A percentile compares a stretch with the other conserved stretches of the same genome.
These are phyloP conservation scores for Mortierella polycephala DNA, from an alignment of 371 early-diverging fungal species.

Conservation along the genomic window DNA sequence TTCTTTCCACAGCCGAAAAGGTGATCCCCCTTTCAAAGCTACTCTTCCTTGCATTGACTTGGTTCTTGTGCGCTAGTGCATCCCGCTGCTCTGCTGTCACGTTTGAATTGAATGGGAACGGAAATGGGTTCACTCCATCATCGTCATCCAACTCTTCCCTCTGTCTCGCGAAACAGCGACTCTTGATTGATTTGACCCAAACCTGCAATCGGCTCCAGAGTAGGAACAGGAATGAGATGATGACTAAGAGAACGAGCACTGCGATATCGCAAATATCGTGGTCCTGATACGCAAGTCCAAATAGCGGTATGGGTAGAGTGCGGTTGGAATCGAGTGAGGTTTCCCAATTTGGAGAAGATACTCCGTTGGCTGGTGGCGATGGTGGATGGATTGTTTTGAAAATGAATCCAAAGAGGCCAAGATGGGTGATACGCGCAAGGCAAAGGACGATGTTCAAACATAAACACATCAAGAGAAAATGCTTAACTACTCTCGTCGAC, in stretches of 20 bases:
- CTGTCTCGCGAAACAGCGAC: not conserved
- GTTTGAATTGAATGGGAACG: conserved; percentile 1
- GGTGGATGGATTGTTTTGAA: not conserved
- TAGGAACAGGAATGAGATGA: not conserved
- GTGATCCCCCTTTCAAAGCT: too few species aligned
- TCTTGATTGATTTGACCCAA: not conserved
- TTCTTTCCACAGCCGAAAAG: too few species aligned
- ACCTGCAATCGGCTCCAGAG: conserved; percentile 2
- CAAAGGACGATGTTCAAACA: conserved; percentile 6
- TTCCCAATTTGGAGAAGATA: too few species aligned
- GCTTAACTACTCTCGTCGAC: conserved; percentile 9
- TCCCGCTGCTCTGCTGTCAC: not conserved
- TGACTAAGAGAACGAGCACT: not conserved
- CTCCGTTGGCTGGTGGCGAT: too few species aligned
- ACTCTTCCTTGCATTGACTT: too few species aligned
- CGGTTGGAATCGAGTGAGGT: not conserved
- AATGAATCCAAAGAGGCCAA: not conserved
- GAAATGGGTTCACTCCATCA: not conserved
- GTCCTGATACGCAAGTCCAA: conserved; percentile 2
- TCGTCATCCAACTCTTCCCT: not conserved
- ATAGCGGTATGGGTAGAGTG: not conserved
- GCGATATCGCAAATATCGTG: not conserved
- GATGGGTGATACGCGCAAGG: not conserved
- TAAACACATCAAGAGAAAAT: conserved; percentile 14
- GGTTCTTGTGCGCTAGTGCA: too few species aligned